Base-by-base conservation (phyloP, 169 alveolate species). In the Plasmodium yoelii region DNA sequence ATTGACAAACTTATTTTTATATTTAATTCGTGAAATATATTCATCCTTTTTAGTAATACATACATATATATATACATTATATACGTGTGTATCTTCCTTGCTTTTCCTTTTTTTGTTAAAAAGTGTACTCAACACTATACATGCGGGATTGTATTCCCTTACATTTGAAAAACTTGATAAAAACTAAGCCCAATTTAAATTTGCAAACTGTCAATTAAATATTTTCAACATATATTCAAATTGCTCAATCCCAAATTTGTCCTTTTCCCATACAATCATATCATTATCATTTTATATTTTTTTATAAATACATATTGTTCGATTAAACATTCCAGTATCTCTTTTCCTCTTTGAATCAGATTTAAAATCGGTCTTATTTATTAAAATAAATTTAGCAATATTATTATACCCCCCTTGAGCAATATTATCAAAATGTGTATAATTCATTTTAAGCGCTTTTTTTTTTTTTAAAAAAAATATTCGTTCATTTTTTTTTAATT, bases 1-100 rank as follows among this genome's bases (percentile, higher is more conserved):
- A 19, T 80, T 22, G 90, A 80, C 80, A 80, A 80, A 22, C 42
- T 80, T 42, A 80, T 80, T 53, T 80, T 80, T 42, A 80, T 67
- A 51, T 80, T 80, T 74, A 74, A 74, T 64, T 42, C 73, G 5
- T 74, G 26, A 42, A 5, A 12, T 15, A 0, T 0, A 6, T 18
- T 57, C 5, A 1, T 13, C 0, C 65, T 51, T 26, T 26, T 53
- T 15, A 46, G 46, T 65, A 22, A 13, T 26, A 9, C 13, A 19
- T 46, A 5, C 9, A 19, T 49, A 0, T n/a, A n/a, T n/a, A n/a
- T n/a, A n/a, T n/a, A n/a, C n/a, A n/a, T n/a, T n/a, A n/a, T n/a
- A n/a, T n/a, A n/a, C n/a, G n/a, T n/a, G n/a, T n/a, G n/a, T 49
- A 39, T 15, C 3, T n/a, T 15, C 51, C 4, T 34, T 34, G 4